Percentiles rank a stretch among this genome's conserved stretches.
These are phyloP conservation scores for Noccaea bulbosa DNA, from an alignment of 345 rosid genomes.

Conservation along the genomic window DNA sequence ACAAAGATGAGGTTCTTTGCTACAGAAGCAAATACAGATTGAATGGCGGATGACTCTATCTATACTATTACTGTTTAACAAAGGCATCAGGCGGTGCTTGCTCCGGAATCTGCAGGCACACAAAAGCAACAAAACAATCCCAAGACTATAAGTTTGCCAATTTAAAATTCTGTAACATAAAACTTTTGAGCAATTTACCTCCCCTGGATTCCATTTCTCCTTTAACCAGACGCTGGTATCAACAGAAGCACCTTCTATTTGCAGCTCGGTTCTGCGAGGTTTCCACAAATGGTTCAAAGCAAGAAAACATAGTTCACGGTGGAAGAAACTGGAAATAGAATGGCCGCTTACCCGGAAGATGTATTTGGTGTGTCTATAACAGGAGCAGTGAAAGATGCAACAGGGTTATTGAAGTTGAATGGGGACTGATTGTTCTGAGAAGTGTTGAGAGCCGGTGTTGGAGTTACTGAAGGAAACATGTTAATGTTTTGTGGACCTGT, in stretches of 20 bases:
- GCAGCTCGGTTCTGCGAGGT: slow-evolving; percentile 50
- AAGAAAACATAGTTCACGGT: slow-evolving; percentile 21
- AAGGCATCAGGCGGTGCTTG: slow-evolving; percentile 43
- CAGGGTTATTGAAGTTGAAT: slow-evolving; percentile 33
- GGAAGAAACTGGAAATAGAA: slow-evolving; percentile 5
- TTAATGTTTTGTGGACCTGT: slow-evolving; percentile 38
- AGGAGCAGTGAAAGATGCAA: slow-evolving; percentile 35
- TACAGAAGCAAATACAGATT: neutral
- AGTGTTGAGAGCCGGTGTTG: slow-evolving; percentile 25
- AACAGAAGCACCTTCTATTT: slow-evolving; percentile 44
- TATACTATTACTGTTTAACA: slow-evolving; percentile 11
- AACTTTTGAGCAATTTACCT: slow-evolving; percentile 54
- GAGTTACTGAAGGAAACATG: slow-evolving; percentile 31
- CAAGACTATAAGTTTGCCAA: slow-evolving; percentile 1
- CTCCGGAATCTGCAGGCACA: slow-evolving; percentile 42
- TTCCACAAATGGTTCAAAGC: slow-evolving; percentile 23
- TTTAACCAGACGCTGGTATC: slow-evolving; percentile 73
- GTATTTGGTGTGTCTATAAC: slow-evolving; percentile 27
- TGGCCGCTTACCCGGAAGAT: slow-evolving; percentile 37
- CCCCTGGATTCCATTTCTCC: slow-evolving; percentile 81
- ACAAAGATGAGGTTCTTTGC: neutral
- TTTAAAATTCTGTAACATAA: neutral
- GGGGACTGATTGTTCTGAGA: slow-evolving; percentile 34
- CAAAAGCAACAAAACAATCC: neutral
- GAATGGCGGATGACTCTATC: neutral